phyloP scores from a whole-genome alignment of 331 rosid species.

The Saraca asoca region DNA sequence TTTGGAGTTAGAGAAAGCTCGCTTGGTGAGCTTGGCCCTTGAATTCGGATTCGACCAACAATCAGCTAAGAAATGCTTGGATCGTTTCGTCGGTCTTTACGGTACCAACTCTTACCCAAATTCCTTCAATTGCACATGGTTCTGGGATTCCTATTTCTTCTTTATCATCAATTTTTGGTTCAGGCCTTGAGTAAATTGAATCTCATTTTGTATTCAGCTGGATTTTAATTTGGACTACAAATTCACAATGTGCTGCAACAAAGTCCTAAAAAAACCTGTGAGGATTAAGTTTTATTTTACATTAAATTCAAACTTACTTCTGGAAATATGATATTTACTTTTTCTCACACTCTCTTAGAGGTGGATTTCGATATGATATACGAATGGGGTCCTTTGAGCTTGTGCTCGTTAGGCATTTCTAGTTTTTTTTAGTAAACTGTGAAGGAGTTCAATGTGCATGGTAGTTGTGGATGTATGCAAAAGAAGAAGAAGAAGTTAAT shows the following conservation, averaged over 20 bases:
- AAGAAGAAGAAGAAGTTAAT: too few relatives aligned
- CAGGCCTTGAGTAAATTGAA: neutral
- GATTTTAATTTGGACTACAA: neutral
- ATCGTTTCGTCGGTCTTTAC: slow-evolving; percentile 71
- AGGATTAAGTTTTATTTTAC: neutral
- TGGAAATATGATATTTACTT: neutral
- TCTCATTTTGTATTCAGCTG: neutral
- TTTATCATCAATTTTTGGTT: too few relatives aligned
- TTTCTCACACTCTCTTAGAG: neutral
- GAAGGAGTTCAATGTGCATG: neutral
- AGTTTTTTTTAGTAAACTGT: neutral
- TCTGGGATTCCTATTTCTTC: too few relatives aligned
- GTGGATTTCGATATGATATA: neutral
- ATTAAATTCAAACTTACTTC: neutral
- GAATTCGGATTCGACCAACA: slow-evolving; percentile 75
- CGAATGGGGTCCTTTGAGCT: neutral
- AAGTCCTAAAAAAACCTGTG: neutral
- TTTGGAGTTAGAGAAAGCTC: slow-evolving; percentile 70
- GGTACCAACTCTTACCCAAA: slow-evolving; percentile 43
- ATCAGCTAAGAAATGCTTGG: slow-evolving; percentile 65
- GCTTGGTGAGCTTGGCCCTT: slow-evolving; percentile 76
- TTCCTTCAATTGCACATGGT: neutral
- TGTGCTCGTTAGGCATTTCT: neutral
- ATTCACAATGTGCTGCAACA: neutral
- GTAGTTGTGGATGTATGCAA: neutral